Conservation (phyloP, 345 rosid genomes). For the Garcia nutans region DNA sequence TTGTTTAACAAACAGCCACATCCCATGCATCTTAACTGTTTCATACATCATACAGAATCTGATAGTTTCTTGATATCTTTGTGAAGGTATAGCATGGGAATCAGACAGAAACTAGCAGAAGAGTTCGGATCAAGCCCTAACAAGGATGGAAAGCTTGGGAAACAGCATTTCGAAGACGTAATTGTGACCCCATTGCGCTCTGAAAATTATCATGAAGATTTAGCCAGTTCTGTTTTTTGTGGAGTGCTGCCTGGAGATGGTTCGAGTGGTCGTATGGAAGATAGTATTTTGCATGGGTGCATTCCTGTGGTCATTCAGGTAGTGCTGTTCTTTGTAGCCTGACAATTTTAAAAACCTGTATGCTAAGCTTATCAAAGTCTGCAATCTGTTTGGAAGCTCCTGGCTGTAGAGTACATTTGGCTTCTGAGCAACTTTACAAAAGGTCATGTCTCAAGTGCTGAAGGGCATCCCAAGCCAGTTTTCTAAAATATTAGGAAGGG, state of each 20-base stretch:
- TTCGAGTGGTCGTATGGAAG: slow-evolving; percentile 99
- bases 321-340: slow-evolving; percentile 13
- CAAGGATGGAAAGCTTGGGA: slow-evolving; percentile 92
- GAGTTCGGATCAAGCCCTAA: slow-evolving; percentile 95
- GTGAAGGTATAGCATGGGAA: slow-evolving; percentile 95
- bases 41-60: slow-evolving; percentile 1
- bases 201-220: slow-evolving; percentile 57
- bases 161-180: slow-evolving; percentile 75
- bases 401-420: neutral
- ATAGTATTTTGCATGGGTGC: slow-evolving; percentile 92
- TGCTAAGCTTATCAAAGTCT: neutral
- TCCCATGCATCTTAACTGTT: neutral
- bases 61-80: slow-evolving; percentile 7
- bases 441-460: neutral
- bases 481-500: neutral
- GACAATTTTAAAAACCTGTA: neutral
- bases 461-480: neutral
- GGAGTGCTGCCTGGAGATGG: slow-evolving; percentile 99
- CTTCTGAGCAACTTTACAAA: neutral
- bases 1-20: neutral
- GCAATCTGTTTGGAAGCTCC: neutral
- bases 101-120: slow-evolving; percentile 81
- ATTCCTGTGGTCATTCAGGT: slow-evolving; percentile 97
- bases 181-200: slow-evolving; percentile 67
- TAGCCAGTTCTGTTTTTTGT: slow-evolving; percentile 83